Base-by-base conservation (phyloP, 2,329 filamentous ascomycete genomes). In the Didymella keratinophila region DNA sequence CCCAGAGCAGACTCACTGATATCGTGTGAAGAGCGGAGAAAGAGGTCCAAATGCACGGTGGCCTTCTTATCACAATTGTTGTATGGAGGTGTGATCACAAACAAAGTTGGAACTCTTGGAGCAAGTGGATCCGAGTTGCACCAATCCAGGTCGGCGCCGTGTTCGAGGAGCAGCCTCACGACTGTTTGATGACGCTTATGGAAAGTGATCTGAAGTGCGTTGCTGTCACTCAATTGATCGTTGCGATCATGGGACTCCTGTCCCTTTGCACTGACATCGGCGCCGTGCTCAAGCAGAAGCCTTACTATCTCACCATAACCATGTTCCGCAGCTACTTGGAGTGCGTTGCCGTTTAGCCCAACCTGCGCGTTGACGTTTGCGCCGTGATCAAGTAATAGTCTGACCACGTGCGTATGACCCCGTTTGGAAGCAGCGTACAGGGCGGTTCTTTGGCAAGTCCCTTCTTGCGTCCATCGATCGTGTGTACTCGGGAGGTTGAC, bases 61-160 rank as follows among this genome's bases (percentile, higher is more conserved):
- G 32, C 32, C 7, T 12, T 37, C 16, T 28, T 45, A 45, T 23
- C 25, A 14, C 21, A 32, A n/a, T 28, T 37, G 16, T 23, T 48
- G 7, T 48, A 48, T 11, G 46, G 46, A 37, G 32, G 32, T 18
- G 32, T 48, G 14, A 48, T 27, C 14, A 78, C 60, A 37, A 76
- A 78, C 14, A 80, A 61, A 0, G 75, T 78, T 2, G 75, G 73
- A 16, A 36, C 16, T 36, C 32, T 36, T n/a, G 32, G 32, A n/a
- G 32, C 32, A 36, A n/a, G 32, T 36, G 75, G 76, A 25, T 78
- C 76, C 0, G 66, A 70, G 34, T 78, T 79, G 3, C 71, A 75
- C 66, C 71, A 80, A 8, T 76, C 64, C 0, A 57, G 11, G 37
- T 41, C 5, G 37, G 37, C 20, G n/a, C 37, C 20, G 7, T 23